phyloP scores from a whole-genome alignment of 345 rosid species.

The Laguncularia racemosa region DNA sequence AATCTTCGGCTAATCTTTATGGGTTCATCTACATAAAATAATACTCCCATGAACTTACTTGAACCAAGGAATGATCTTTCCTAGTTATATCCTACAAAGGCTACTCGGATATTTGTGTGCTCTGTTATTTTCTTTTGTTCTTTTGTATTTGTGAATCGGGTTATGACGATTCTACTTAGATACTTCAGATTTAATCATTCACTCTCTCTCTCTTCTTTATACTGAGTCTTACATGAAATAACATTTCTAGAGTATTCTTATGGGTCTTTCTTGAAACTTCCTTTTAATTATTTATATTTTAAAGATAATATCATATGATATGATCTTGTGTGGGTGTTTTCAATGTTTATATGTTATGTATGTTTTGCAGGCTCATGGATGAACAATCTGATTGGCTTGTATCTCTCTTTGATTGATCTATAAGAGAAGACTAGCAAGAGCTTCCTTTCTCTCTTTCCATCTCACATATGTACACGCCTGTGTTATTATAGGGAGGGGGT shows the following conservation, averaged over 20 bases:
- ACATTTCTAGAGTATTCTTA: slow-evolving; percentile 21
- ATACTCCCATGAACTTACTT: neutral
- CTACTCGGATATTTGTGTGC: neutral
- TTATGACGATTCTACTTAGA: too few relatives aligned
- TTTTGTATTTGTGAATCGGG: neutral
- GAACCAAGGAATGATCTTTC: too few relatives aligned
- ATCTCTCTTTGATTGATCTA: too few relatives aligned
- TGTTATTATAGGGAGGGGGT: neutral
- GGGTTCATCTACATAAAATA: slow-evolving; percentile 23
- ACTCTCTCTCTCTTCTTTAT: neutral
- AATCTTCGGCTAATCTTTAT: too few relatives aligned
- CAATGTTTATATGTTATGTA: slow-evolving; percentile 6
- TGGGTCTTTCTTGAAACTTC: slow-evolving; percentile 7
- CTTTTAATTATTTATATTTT: too few relatives aligned
- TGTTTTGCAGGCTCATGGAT: slow-evolving; percentile 42
- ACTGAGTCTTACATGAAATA: slow-evolving; percentile 45
- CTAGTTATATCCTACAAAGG: too few relatives aligned
- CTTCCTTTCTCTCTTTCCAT: too few relatives aligned
- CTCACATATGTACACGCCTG: too few relatives aligned
- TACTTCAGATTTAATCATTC: neutral
- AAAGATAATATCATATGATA: too few relatives aligned
- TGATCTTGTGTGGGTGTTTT: slow-evolving; percentile 16
- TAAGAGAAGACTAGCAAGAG: too few relatives aligned
- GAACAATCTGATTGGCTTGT: slow-evolving; percentile 29
- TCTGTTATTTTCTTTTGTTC: neutral